Conservation (phyloP, 371 early-diverging fungal species). For the Syncephalastrum sp. region DNA sequence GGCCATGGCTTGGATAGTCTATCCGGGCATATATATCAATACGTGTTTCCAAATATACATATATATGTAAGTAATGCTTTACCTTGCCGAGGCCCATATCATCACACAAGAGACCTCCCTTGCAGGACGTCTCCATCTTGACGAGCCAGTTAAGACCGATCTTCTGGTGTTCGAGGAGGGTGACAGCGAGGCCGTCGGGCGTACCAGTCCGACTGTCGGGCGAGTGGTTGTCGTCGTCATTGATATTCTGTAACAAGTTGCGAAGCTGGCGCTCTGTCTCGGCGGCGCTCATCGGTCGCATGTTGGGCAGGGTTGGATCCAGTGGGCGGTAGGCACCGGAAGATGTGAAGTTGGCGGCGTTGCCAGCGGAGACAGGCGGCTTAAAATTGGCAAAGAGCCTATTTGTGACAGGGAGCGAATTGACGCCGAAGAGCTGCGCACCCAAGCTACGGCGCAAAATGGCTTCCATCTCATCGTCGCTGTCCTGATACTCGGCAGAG, state of each 20-base stretch:
- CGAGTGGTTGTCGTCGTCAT: constrained; percentile 33
- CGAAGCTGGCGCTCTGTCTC: constrained; percentile 43
- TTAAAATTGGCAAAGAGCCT: not conserved
- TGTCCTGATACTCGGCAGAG: not conserved
- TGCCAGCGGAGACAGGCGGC: not conserved
- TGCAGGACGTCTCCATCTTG: constrained; percentile 53
- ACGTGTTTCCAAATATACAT: not conserved
- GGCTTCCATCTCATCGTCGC: constrained; percentile 2
- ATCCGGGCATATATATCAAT: constrained; percentile 1
- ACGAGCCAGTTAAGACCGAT: constrained; percentile 65
- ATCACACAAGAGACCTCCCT: constrained; percentile 77
- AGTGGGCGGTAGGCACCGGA: too few species aligned
- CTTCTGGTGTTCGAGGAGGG: constrained; percentile 62
- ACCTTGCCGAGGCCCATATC: constrained; percentile 62
- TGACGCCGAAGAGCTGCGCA: too few species aligned
- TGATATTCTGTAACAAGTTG: constrained; percentile 41
- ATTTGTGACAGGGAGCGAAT: too few species aligned
- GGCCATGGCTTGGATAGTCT: constrained; percentile 81
- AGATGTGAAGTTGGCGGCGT: too few species aligned
- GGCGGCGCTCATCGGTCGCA: constrained; percentile 1
- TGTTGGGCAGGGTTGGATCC: too few species aligned
- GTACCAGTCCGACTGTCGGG: constrained; percentile 50
- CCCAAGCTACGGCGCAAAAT: not conserved
- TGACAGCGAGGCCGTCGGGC: constrained; percentile 47
- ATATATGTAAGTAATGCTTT: constrained; percentile 3